phyloP scores from a whole-genome alignment of 371 early-diverging fungal species.

The Apophysomyces ossiformis region DNA sequence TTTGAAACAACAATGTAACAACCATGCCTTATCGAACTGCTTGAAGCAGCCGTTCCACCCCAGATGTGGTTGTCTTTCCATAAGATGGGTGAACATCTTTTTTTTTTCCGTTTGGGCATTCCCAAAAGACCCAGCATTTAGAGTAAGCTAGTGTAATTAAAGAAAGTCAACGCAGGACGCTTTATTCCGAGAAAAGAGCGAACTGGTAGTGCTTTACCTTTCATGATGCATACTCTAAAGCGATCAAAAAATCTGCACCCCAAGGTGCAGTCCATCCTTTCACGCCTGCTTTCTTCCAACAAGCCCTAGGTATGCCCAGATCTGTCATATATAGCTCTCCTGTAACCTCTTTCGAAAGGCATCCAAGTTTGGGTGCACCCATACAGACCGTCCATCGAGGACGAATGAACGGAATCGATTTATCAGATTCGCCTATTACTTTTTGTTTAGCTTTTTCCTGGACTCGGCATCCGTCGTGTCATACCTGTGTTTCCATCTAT shows the following conservation, averaged over 20 bases:
- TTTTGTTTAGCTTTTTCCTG: background rate
- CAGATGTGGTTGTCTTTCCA: too few relatives aligned
- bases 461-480: background rate
- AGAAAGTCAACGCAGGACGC: too few relatives aligned
- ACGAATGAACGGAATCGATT: slow-evolving; percentile 38
- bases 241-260: slow-evolving; percentile 76
- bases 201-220: background rate
- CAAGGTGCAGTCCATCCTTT: slow-evolving; percentile 66
- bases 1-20: too few relatives aligned
- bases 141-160: too few relatives aligned
- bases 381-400: slow-evolving; percentile 80
- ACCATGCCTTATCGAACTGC: too few relatives aligned
- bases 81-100: too few relatives aligned
- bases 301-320: slow-evolving; percentile 71
- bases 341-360: slow-evolving; percentile 53
- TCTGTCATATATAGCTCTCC: slow-evolving; percentile 83
- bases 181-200: too few relatives aligned
- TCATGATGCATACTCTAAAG: slow-evolving; percentile 55
- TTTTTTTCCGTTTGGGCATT: too few relatives aligned
- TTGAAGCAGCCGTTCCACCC: too few relatives aligned
- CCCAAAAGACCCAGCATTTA: too few relatives aligned
- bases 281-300: slow-evolving; percentile 68
- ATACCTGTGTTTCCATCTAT: slow-evolving; percentile 61
- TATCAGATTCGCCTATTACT: background rate
- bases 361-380: slow-evolving; percentile 75